These are phyloP conservation scores for Solanum chiquidenum DNA, from an alignment of 257 asterid species.

Conservation along the genomic window DNA sequence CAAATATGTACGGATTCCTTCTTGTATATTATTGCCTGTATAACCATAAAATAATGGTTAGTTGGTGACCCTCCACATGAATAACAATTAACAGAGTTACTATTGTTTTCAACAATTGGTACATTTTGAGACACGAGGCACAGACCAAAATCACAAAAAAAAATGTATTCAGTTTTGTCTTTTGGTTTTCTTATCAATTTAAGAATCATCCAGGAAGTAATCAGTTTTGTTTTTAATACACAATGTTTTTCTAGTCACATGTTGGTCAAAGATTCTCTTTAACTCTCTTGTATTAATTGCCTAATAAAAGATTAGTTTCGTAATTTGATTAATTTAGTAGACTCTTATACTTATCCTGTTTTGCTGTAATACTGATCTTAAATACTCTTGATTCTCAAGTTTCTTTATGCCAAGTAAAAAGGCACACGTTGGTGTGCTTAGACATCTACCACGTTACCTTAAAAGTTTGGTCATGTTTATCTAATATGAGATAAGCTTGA, in stretches of 20 bases:
- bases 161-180: not conserved
- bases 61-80: not conserved
- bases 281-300: not conserved
- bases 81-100: not conserved
- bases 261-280: conserved; percentile 6
- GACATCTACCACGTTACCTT: not conserved
- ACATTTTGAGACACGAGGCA: not conserved
- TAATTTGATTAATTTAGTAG: not conserved
- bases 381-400: not conserved
- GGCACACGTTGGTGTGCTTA: not conserved
- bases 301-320: not conserved
- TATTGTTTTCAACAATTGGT: not conserved
- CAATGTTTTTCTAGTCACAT: not conserved
- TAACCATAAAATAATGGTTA: not conserved
- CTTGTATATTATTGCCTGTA: not conserved
- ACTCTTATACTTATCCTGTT: not conserved
- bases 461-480: not conserved
- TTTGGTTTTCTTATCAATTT: not conserved
- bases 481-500: not conserved
- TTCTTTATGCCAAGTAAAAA: not conserved
- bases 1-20: not conserved
- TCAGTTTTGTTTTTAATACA: not conserved
- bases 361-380: not conserved
- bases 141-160: not conserved
- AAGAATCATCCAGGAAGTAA: conserved; percentile 6